Evolutionary conservation across 75 land plant species (phyloP).

Genomic region (Chamaecyparis obtusa): DNA sequence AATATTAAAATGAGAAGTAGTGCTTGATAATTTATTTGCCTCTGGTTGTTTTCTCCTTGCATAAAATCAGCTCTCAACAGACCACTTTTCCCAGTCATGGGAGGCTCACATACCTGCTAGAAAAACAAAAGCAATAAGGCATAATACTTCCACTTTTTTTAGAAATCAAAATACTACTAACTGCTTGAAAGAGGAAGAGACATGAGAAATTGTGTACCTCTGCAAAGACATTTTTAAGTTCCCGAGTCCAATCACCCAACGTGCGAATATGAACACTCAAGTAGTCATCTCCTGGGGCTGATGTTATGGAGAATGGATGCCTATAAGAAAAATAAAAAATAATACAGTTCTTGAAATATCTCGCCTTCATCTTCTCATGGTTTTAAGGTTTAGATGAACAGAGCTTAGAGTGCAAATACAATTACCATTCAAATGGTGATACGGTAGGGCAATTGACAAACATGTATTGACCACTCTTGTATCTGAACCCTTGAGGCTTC

Average conservation of each 20-base stretch:
- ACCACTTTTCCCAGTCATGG: constrained; percentile 35
- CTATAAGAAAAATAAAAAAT: constrained; percentile 12
- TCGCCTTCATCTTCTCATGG: background rate
- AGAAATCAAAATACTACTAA: background rate
- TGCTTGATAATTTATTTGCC: background rate
- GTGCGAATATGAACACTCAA: constrained; percentile 50
- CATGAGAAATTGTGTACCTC: constrained; percentile 22
- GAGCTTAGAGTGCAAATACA: background rate
- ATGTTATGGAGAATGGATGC: constrained; percentile 54
- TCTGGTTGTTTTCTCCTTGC: constrained; percentile 12
- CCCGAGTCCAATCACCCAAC: constrained; percentile 45
- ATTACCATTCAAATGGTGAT: constrained; percentile 29
- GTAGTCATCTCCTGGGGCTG: constrained; percentile 47
- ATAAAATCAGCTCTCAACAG: constrained; percentile 31
- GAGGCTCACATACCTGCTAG: constrained; percentile 41
- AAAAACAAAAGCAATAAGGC: background rate
- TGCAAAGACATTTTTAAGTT: constrained; percentile 31
- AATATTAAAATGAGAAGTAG: background rate
- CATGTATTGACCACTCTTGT: constrained; percentile 39
- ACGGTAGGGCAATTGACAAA: constrained; percentile 29
- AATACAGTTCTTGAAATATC: background rate
- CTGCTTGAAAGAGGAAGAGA: background rate
- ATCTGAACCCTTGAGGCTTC: constrained; percentile 33
- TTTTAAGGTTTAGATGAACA: background rate
- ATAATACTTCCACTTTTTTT: background rate